These are phyloP conservation scores for Cyberlindnera samutprakarnensis DNA, from an alignment of 805 yeast genomes.

Conservation along the genomic window DNA sequence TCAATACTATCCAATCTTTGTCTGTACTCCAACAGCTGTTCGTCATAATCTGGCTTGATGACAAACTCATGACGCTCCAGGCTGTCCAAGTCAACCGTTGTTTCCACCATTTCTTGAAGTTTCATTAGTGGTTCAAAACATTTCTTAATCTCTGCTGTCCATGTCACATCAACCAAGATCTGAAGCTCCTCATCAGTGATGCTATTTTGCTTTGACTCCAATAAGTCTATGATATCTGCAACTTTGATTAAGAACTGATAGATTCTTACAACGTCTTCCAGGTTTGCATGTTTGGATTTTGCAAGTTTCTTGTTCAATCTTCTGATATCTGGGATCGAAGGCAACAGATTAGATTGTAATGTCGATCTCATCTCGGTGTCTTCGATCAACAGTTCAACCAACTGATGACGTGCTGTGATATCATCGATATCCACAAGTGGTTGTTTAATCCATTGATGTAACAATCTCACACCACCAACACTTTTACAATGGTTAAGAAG, in stretches of 20 bases:
- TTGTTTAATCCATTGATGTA: conserved; percentile 94
- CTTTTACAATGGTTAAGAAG: conserved; percentile 84
- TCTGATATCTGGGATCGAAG: conserved; percentile 76
- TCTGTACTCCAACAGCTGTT: conserved; percentile 55
- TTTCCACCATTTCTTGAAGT: conserved; percentile 80
- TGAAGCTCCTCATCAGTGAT: conserved; percentile 22
- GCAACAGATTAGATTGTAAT: conserved; percentile 59
- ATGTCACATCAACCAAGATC: conserved; percentile 37
- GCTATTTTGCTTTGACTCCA: conserved; percentile 37
- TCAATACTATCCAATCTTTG: conserved; percentile 47
- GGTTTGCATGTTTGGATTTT: conserved; percentile 39
- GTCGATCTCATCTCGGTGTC: conserved; percentile 60
- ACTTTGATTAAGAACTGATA: conserved; percentile 71
- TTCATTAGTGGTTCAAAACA: conserved; percentile 48
- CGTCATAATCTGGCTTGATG: conserved; percentile 87
- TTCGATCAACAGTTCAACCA: conserved; percentile 70
- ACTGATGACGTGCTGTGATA: conserved; percentile 59
- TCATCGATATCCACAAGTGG: conserved; percentile 64
- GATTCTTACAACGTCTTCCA: conserved; percentile 85
- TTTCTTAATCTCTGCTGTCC: conserved; percentile 51
- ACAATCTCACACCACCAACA: conserved; percentile 77
- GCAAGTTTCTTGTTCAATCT: conserved; percentile 64
- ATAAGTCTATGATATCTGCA: conserved; percentile 56
- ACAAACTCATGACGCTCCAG: conserved; percentile 76
- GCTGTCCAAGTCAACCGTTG: conserved; percentile 83